Evolutionary conservation across 441 rosid species (phyloP).

Genomic region (Populus hybrid): DNA sequence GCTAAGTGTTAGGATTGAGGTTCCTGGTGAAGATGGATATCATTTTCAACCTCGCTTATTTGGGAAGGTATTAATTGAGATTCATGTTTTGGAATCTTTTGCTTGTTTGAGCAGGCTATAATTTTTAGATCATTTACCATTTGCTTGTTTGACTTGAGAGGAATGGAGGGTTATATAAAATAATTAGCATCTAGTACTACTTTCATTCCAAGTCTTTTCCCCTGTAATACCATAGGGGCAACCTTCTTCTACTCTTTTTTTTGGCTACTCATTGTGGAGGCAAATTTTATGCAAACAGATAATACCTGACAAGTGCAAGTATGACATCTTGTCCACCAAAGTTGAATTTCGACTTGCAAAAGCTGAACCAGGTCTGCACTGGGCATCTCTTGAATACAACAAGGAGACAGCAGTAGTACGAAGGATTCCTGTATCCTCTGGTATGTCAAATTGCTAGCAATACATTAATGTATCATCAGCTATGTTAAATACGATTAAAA

Average conservation of each 20-base stretch:
- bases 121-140: not conserved
- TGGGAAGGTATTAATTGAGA: slow-evolving; percentile 59
- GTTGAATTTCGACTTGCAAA: slow-evolving; percentile 64
- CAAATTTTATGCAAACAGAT: slow-evolving; percentile 41
- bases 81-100: not conserved
- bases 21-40: slow-evolving; percentile 67
- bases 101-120: not conserved
- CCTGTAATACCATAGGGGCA: not conserved
- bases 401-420: slow-evolving; percentile 31
- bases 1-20: slow-evolving; percentile 69
- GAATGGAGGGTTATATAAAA: not conserved
- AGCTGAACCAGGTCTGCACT: slow-evolving; percentile 47
- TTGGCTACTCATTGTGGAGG: not conserved
- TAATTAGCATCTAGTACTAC: not conserved
- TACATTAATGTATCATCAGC: not conserved
- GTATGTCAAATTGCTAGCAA: slow-evolving; percentile 23
- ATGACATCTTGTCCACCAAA: slow-evolving; percentile 51
- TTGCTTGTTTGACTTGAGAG: not conserved
- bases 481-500: not conserved
- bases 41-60: slow-evolving; percentile 84
- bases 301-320: slow-evolving; percentile 53
- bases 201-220: not conserved
- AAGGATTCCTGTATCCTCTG: slow-evolving; percentile 37
- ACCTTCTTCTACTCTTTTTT: not conserved
- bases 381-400: slow-evolving; percentile 61